Evolutionary conservation across 768 basidiomycete genomes (phyloP).

Genomic region (Astraeus odoratus): DNA sequence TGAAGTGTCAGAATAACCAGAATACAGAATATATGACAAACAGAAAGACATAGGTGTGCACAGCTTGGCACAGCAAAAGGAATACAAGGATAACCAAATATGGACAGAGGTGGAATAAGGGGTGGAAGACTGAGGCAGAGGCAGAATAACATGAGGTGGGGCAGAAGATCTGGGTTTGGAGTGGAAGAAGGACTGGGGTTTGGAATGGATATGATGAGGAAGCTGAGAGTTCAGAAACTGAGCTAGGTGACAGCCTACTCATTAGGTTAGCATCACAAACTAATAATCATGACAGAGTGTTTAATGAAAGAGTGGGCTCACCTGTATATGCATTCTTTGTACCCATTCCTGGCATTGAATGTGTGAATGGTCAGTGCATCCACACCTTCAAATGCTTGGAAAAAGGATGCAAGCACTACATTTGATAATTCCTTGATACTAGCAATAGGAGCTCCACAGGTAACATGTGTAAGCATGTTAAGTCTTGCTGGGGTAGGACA

Average conservation of each 20-base stretch:
- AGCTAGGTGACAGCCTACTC: background rate
- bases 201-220: too few species aligned
- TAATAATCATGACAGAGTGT: background rate
- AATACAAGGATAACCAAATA: too few species aligned
- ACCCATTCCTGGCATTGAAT: background rate
- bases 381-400: slow-evolving; percentile 25
- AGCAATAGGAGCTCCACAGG: slow-evolving; percentile 23
- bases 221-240: background rate
- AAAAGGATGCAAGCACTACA: slow-evolving; percentile 11
- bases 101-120: too few species aligned
- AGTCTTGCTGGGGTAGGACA: background rate
- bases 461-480: slow-evolving; percentile 13
- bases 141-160: too few species aligned
- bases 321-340: slow-evolving; percentile 1
- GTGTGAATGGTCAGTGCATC: background rate
- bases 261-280: background rate
- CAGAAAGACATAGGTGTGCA: too few species aligned
- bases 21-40: too few species aligned
- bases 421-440: slow-evolving; percentile 17
- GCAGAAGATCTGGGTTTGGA: too few species aligned
- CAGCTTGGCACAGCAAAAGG: too few species aligned
- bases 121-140: too few species aligned
- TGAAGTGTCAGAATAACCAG: too few species aligned
- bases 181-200: too few species aligned
- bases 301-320: background rate